Evolutionary conservation across 305 asterid genomes (phyloP).

Genomic region (Solanum hybrid): DNA sequence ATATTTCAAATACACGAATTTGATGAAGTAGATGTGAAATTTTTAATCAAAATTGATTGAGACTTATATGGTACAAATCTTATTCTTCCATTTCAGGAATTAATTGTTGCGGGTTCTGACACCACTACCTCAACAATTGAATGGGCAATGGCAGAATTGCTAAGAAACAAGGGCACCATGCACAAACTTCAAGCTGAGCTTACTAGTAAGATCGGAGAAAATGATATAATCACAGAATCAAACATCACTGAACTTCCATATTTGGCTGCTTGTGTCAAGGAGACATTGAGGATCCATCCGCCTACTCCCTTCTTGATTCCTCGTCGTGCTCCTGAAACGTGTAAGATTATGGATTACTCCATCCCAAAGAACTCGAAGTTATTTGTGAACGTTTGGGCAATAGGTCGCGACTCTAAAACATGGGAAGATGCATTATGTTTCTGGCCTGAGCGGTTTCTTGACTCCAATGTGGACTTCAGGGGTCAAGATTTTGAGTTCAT

Average conservation of each 20-base stretch:
- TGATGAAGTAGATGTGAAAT: neutral
- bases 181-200: constrained; percentile 15
- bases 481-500: constrained; percentile 11
- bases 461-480: constrained; percentile 1
- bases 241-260: neutral
- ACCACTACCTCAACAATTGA: constrained; percentile 15
- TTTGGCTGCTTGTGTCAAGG: neutral
- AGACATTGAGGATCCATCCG: constrained; percentile 17
- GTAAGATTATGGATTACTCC: constrained; percentile 18
- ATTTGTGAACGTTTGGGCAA: constrained; percentile 19
- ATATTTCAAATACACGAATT: neutral
- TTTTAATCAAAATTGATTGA: neutral
- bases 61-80: neutral
- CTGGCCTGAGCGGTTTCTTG: constrained; percentile 19
- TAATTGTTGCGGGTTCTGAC: constrained; percentile 22
- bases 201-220: neutral
- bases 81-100: constrained; percentile 5
- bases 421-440: constrained; percentile 18
- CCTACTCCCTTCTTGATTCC: constrained; percentile 22
- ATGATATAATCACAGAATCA: neutral
- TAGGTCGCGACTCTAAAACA: constrained; percentile 5
- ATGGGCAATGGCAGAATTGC: constrained; percentile 19
- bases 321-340: constrained; percentile 9
- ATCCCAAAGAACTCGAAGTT: constrained; percentile 14
- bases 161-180: constrained; percentile 13